These are phyloP conservation scores for Scopulariopsis brevicaulis DNA, from an alignment of 2,329 filamentous ascomycete species.

Conservation along the genomic window DNA sequence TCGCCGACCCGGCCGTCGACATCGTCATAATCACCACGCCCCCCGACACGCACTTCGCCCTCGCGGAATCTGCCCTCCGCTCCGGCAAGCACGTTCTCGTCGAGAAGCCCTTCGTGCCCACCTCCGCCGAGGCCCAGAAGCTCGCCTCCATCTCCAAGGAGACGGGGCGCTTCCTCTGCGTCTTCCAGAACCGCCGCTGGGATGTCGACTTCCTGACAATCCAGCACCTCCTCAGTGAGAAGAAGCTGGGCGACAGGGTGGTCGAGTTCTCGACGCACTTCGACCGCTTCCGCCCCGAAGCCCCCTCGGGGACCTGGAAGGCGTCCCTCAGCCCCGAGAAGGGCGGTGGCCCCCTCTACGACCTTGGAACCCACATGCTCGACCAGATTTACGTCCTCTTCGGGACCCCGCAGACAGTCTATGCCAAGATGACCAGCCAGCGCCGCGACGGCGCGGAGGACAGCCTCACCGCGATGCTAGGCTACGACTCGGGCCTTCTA, in stretches of 20 bases:
- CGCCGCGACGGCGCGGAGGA: slow-evolving; percentile 46
- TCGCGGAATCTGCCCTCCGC: slow-evolving; percentile 54
- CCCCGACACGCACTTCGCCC: slow-evolving; percentile 57
- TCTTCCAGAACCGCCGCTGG: slow-evolving; percentile 71
- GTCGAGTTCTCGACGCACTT: slow-evolving; percentile 74
- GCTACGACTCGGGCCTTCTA: slow-evolving; percentile 53
- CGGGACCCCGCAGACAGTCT: slow-evolving; percentile 55
- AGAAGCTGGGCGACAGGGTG: slow-evolving; percentile 51
- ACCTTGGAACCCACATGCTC: slow-evolving; percentile 65
- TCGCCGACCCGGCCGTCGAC: slow-evolving; percentile 55
- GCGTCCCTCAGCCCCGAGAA: slow-evolving; percentile 42
- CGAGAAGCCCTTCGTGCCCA: slow-evolving; percentile 76
- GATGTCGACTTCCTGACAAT: slow-evolving; percentile 68
- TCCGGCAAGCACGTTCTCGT: slow-evolving; percentile 68
- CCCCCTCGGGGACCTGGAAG: slow-evolving; percentile 55
- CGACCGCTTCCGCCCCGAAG: slow-evolving; percentile 56
- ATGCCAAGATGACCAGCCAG: slow-evolving; percentile 57
- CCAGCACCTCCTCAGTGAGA: slow-evolving; percentile 46
- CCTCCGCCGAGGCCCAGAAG: slow-evolving; percentile 52
- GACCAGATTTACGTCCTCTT: slow-evolving; percentile 65
- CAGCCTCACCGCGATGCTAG: slow-evolving; percentile 51
- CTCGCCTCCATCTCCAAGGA: slow-evolving; percentile 45
- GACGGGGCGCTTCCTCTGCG: slow-evolving; percentile 42
- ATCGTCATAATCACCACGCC: slow-evolving; percentile 62
- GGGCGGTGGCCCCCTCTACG: slow-evolving; percentile 59